A percentile compares a stretch with the other conserved stretches of the same genome.
phyloP scores from a whole-genome alignment of 306 rosid genomes.

The Morella rubra region DNA sequence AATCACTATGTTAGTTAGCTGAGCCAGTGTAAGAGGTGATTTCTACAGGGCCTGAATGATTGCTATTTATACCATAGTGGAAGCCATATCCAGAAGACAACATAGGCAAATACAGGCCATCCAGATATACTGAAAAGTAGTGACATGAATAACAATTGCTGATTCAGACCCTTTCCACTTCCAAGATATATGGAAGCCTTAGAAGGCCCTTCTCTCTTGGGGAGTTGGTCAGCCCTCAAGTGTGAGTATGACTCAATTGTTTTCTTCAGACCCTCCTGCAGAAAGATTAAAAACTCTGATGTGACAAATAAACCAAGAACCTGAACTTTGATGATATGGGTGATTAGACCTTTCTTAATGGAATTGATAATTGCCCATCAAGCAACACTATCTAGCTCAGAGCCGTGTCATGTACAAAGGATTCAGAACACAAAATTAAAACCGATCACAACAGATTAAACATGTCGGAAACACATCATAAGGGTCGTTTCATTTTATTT shows the following conservation, averaged over 20 bases:
- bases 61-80: not conserved
- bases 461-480: not conserved
- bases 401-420: not conserved
- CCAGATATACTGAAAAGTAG: conserved; percentile 9
- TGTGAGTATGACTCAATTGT: conserved; percentile 82
- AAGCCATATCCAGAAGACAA: conserved; percentile 1
- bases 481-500: not conserved
- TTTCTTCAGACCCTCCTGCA: conserved; percentile 86
- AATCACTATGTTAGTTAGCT: not conserved
- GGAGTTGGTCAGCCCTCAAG: conserved; percentile 65
- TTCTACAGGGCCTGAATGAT: not conserved
- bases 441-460: not conserved
- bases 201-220: conserved; percentile 74
- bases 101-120: conserved; percentile 9
- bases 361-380: not conserved
- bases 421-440: not conserved
- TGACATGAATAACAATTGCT: conserved; percentile 9
- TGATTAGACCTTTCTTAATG: conserved; percentile 18
- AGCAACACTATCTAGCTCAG: conserved; percentile 17
- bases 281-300: conserved; percentile 26
- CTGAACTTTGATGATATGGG: conserved; percentile 18
- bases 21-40: not conserved
- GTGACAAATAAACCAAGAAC: conserved; percentile 11
- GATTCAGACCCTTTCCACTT: conserved; percentile 69
- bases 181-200: conserved; percentile 81